Conservation (phyloP, 352 stramenopile genomes). For the Globisporangium lucens region DNA sequence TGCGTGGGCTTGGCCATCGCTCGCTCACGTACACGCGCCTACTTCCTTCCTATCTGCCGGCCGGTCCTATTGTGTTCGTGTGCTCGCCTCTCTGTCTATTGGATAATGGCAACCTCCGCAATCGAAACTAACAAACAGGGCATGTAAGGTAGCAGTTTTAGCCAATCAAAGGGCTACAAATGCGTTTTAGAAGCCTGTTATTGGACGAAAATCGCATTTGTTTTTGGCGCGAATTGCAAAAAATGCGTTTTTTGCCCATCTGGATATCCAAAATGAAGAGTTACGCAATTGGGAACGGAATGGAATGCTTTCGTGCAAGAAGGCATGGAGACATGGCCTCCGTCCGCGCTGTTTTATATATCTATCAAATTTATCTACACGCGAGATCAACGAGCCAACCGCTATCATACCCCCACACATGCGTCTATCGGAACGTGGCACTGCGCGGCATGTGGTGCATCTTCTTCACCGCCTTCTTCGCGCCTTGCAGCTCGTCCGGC, state of each 20-base stretch:
- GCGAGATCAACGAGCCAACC: background rate
- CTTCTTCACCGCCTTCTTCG: constrained; percentile 64
- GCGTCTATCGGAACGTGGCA: constrained; percentile 72
- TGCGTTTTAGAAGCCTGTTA: background rate
- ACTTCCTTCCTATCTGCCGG: background rate
- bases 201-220: background rate
- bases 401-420: constrained; percentile 18
- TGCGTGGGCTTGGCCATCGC: constrained; percentile 13
- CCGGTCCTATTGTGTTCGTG: background rate
- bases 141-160: constrained; percentile 5
- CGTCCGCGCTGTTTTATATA: constrained; percentile 5
- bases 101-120: background rate
- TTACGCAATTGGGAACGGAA: background rate
- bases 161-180: constrained; percentile 9
- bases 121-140: constrained; percentile 13
- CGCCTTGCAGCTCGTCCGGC: constrained; percentile 25
- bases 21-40: background rate
- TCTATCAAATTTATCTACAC: constrained; percentile 5
- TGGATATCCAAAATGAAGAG: constrained; percentile 9
- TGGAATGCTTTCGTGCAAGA: background rate
- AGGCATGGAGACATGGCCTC: background rate
- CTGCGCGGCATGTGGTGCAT: constrained; percentile 83
- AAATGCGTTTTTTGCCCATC: background rate
- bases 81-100: background rate
- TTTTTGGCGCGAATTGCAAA: constrained; percentile 17